These are phyloP conservation scores for Eucalyptus regnans DNA, from an alignment of 345 rosid species.

Conservation along the genomic window DNA sequence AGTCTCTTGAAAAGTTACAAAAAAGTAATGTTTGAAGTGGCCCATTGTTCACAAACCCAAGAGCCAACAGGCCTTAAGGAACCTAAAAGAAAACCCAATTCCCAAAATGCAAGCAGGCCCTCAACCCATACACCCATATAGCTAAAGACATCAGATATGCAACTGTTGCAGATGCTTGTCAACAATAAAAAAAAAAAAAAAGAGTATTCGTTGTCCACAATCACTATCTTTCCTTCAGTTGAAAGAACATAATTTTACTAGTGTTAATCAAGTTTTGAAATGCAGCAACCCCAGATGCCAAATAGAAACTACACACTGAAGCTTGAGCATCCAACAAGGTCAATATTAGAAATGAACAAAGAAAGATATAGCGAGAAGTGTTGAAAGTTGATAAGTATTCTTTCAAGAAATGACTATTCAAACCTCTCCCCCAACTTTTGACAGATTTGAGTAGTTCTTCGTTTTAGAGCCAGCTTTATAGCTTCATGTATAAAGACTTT, in stretches of 20 bases:
- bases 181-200: too few species aligned
- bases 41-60: not conserved
- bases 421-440: not conserved
- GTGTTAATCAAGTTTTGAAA: not conserved
- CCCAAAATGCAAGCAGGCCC: not conserved
- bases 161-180: not conserved
- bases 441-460: too few species aligned
- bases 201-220: not conserved
- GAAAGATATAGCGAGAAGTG: too few species aligned
- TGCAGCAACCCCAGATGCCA: not conserved
- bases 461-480: too few species aligned
- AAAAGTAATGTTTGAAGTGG: not conserved
- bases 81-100: not conserved
- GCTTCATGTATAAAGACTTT: not conserved
- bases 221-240: not conserved
- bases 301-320: fast-evolving
- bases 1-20: not conserved
- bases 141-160: not conserved
- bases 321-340: not conserved
- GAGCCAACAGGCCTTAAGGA: not conserved
- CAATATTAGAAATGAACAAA: too few species aligned
- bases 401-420: too few species aligned
- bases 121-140: not conserved
- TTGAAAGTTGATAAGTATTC: not conserved
- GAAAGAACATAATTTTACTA: not conserved